These are phyloP conservation scores for Erythrobasidium hasegawianum DNA, from an alignment of 1,284 basidiomycete genomes.

Conservation along the genomic window DNA sequence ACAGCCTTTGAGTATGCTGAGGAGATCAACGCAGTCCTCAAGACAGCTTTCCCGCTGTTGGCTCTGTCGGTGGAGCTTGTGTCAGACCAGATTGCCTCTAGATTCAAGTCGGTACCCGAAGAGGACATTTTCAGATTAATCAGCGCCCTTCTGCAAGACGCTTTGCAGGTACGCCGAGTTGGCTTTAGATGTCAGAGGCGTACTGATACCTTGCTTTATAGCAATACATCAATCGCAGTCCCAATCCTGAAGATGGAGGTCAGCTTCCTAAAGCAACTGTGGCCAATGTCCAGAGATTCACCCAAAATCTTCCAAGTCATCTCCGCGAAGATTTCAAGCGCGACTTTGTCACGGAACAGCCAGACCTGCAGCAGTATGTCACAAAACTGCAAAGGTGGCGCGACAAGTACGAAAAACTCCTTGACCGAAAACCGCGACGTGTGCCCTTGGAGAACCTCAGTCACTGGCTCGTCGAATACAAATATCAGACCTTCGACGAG, in stretches of 20 bases:
- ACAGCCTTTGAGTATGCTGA: constrained; percentile 62
- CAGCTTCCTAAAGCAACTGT: constrained; percentile 59
- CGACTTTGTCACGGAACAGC: constrained; percentile 80
- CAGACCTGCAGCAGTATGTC: constrained; percentile 82
- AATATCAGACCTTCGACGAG: constrained; percentile 96
- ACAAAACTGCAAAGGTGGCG: constrained; percentile 86
- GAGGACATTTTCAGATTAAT: constrained; percentile 94
- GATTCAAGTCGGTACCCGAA: constrained; percentile 86
- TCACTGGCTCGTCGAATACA: constrained; percentile 95
- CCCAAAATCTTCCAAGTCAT: constrained; percentile 56
- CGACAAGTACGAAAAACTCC: constrained; percentile 78
- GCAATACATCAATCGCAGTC: constrained; percentile 65
- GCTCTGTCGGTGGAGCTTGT: constrained; percentile 95
- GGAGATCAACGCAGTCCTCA: constrained; percentile 88
- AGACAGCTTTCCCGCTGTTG: constrained; percentile 92
- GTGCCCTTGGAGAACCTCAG: constrained; percentile 87
- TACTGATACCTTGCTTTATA: constrained; percentile 45
- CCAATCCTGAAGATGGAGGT: constrained; percentile 61
- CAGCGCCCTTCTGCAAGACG: constrained; percentile 71
- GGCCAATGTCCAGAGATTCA: constrained; percentile 66
- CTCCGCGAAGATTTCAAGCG: constrained; percentile 79
- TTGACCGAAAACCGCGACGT: constrained; percentile 76
- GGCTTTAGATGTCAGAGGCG: not conserved
- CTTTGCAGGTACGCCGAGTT: constrained; percentile 50
- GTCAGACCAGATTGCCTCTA: constrained; percentile 87